Evolutionary conservation across 495 filamentous ascomycete species (phyloP).

Genomic region (Jackrogersella minutella): DNA sequence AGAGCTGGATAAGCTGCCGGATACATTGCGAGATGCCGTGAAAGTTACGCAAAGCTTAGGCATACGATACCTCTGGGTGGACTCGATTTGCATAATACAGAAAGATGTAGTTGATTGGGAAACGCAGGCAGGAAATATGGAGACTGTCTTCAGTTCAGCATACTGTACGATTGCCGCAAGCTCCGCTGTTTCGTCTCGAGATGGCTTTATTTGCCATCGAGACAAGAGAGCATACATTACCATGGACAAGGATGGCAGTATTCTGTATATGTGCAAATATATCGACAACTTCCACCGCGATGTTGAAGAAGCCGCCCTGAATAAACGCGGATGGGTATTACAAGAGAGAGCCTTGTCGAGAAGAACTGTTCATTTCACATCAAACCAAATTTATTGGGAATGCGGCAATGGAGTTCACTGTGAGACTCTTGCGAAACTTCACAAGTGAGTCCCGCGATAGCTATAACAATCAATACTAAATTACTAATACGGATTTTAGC

Average conservation of each 20-base stretch:
- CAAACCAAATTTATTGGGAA: neutral
- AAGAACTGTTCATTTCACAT: neutral
- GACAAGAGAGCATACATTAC: neutral
- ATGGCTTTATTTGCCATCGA: too few relatives aligned
- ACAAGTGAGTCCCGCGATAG: neutral
- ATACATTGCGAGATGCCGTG: slow-evolving; percentile 11
- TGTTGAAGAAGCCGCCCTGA: neutral
- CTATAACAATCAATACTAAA: neutral
- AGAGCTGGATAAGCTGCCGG: neutral
- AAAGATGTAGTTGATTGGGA: slow-evolving; percentile 29
- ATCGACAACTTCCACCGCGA: neutral
- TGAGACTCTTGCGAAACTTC: neutral
- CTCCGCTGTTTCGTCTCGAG: neutral
- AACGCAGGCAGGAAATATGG: neutral
- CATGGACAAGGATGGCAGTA: neutral
- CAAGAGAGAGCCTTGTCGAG: neutral
- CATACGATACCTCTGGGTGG: slow-evolving; percentile 43
- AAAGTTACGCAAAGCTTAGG: neutral
- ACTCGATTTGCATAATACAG: slow-evolving; percentile 44
- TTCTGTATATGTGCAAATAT: neutral
- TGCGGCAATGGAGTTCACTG: neutral
- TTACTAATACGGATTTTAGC: neutral
- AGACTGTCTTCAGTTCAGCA: neutral
- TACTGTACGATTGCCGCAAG: neutral
- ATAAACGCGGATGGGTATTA: neutral